Conservation (phyloP, 2,329 filamentous ascomycete genomes). For the Nemania sp. region DNA sequence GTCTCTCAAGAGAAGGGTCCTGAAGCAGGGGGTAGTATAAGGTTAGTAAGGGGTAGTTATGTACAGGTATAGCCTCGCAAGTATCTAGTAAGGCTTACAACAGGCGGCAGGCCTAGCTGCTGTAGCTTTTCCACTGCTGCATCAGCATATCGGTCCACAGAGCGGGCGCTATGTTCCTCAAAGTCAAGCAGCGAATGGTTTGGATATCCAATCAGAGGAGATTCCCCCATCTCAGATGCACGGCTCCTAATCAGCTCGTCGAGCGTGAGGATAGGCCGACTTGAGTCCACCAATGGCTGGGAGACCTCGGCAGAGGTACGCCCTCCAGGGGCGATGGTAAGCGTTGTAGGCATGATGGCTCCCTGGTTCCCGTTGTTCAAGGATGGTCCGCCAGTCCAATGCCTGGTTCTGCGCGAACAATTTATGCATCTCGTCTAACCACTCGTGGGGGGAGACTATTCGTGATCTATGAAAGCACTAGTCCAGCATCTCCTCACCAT, state of each 20-base stretch:
- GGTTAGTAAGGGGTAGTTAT: slow-evolving; percentile 13
- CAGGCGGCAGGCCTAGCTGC: slow-evolving; percentile 24
- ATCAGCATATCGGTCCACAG: slow-evolving; percentile 25
- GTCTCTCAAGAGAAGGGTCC: slow-evolving; percentile 19
- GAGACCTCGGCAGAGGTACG: slow-evolving; percentile 9
- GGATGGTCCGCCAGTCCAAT: background rate
- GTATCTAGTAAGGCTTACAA: slow-evolving; percentile 23
- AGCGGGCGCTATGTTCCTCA: slow-evolving; percentile 29
- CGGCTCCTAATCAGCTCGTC: slow-evolving; percentile 26
- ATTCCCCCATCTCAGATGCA: slow-evolving; percentile 29
- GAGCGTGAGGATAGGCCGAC: slow-evolving; percentile 22
- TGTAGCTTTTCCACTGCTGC: slow-evolving; percentile 30
- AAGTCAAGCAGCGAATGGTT: slow-evolving; percentile 31
- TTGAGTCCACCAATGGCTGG: slow-evolving; percentile 22
- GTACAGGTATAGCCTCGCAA: background rate
- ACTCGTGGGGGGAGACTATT: background rate
- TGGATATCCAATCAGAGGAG: slow-evolving; percentile 28
- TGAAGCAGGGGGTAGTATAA: background rate
- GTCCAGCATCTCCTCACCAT: slow-evolving; percentile 12
- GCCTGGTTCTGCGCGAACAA: slow-evolving; percentile 10
- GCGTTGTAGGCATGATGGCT: slow-evolving; percentile 22
- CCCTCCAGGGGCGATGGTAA: slow-evolving; percentile 3
- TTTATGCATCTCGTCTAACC: slow-evolving; percentile 23
- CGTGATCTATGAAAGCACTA: slow-evolving; percentile 15
- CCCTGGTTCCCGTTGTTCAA: slow-evolving; percentile 3